A percentile compares a stretch with the other conserved stretches of the same genome.
Evolutionary conservation across 108 stramenopile genomes (phyloP).

Genomic region (Mayamaea pseudoterrestris): DNA sequence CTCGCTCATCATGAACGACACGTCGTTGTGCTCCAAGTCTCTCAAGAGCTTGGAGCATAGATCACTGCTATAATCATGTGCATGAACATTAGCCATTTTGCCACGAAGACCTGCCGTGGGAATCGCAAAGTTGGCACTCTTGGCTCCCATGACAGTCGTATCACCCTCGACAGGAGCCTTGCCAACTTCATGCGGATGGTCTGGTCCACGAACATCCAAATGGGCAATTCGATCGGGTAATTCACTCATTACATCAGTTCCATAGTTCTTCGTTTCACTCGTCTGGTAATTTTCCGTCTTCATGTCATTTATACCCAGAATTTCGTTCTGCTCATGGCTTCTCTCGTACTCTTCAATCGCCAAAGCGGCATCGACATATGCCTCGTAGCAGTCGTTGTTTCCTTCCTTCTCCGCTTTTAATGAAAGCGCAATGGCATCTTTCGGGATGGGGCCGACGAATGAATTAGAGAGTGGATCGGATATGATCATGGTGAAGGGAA

Average conservation of each 20-base stretch:
- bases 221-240: slow-evolving; percentile 13
- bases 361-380: slow-evolving; percentile 22
- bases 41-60: background rate
- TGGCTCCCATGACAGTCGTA: slow-evolving; percentile 15
- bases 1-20: slow-evolving; percentile 2
- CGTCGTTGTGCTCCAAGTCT: slow-evolving; percentile 2
- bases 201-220: slow-evolving; percentile 15
- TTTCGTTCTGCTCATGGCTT: slow-evolving; percentile 46
- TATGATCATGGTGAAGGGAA: slow-evolving; percentile 77
- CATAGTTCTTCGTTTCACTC: slow-evolving; percentile 8
- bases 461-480: slow-evolving; percentile 83
- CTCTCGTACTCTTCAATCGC: slow-evolving; percentile 36
- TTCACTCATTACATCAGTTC: slow-evolving; percentile 18
- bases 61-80: background rate
- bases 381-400: slow-evolving; percentile 8
- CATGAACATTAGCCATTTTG: background rate
- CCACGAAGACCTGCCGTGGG: slow-evolving; percentile 12
- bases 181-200: slow-evolving; percentile 23
- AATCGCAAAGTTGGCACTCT: slow-evolving; percentile 11
- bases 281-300: slow-evolving; percentile 34
- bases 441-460: slow-evolving; percentile 50
- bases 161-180: slow-evolving; percentile 22
- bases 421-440: slow-evolving; percentile 12
- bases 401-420: slow-evolving; percentile 22
- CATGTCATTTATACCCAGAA: slow-evolving; percentile 50